Evolutionary conservation across 176 grass and related monocot species (phyloP).

Genomic region (Typha latifolia): DNA sequence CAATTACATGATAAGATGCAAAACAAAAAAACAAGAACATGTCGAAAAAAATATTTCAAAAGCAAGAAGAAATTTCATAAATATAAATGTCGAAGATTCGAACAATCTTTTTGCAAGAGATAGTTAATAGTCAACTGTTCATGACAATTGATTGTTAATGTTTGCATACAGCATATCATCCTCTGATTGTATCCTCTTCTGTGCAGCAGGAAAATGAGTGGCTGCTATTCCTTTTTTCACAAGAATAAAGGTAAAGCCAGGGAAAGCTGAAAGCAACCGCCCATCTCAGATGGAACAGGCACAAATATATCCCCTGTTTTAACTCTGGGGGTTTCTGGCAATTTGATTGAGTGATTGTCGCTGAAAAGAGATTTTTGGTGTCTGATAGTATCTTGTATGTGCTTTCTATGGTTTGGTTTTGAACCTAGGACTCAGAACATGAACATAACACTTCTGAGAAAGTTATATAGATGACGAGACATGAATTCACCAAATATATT

Average conservation of each 20-base stretch:
- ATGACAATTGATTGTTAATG: neutral
- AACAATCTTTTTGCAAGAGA: neutral
- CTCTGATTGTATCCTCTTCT: neutral
- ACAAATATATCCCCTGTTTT: neutral
- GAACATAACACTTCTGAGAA: no score
- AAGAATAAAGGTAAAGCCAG: neutral
- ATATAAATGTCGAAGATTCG: neutral
- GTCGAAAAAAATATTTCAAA: no score
- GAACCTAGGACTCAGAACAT: no score
- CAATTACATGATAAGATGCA: no score
- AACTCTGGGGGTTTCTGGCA: neutral
- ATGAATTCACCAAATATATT: no score
- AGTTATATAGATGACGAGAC: no score
- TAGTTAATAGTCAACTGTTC: neutral
- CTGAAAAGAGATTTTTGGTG: neutral
- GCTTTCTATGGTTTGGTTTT: no score
- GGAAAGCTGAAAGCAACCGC: neutral
- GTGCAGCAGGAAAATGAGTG: constrained; percentile 14
- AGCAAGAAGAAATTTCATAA: neutral
- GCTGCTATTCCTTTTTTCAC: constrained; percentile 16
- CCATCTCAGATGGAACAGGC: neutral
- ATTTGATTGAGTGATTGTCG: neutral
- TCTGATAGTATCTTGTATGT: no score
- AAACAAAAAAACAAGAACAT: no score
- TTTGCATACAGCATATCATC: neutral